These are phyloP conservation scores for Abelmoschus esculentus DNA, from an alignment of 345 rosid genomes.

Conservation along the genomic window DNA sequence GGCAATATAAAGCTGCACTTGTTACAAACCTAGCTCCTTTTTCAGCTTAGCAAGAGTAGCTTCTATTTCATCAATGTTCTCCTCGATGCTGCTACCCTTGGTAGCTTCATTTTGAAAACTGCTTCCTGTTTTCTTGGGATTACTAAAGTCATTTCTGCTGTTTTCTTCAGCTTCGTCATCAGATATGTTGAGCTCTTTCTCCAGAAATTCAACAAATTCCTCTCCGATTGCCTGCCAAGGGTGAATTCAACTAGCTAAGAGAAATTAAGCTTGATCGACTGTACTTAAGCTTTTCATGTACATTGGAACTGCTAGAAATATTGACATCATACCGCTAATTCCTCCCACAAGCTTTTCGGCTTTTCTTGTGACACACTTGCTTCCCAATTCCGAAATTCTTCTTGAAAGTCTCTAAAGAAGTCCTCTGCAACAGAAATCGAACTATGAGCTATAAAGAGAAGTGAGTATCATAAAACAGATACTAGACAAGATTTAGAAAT, in stretches of 20 bases:
- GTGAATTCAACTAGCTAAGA: neutral
- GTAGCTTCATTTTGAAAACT: slow-evolving; percentile 19
- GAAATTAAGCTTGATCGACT: neutral
- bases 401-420: slow-evolving; percentile 86
- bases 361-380: slow-evolving; percentile 54
- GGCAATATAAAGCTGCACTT: neutral
- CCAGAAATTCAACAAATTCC: slow-evolving; percentile 91
- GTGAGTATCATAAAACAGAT: neutral
- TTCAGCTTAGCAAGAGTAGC: slow-evolving; percentile 78
- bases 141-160: slow-evolving; percentile 21
- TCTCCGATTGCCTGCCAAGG: slow-evolving; percentile 73
- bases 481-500: slow-evolving; percentile 8
- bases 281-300: neutral
- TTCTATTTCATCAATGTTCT: slow-evolving; percentile 78
- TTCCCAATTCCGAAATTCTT: slow-evolving; percentile 85
- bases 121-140: slow-evolving; percentile 24
- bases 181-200: slow-evolving; percentile 68
- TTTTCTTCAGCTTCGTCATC: slow-evolving; percentile 30
- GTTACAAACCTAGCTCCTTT: slow-evolving; percentile 76
- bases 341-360: slow-evolving; percentile 97
- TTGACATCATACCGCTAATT: slow-evolving; percentile 53
- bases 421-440: slow-evolving; percentile 51
- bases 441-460: slow-evolving; percentile 1
- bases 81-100: slow-evolving; percentile 52
- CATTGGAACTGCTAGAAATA: neutral